Evolutionary conservation across 495 filamentous ascomycete genomes (phyloP).

Genomic region (Pyrenula aspistea): DNA sequence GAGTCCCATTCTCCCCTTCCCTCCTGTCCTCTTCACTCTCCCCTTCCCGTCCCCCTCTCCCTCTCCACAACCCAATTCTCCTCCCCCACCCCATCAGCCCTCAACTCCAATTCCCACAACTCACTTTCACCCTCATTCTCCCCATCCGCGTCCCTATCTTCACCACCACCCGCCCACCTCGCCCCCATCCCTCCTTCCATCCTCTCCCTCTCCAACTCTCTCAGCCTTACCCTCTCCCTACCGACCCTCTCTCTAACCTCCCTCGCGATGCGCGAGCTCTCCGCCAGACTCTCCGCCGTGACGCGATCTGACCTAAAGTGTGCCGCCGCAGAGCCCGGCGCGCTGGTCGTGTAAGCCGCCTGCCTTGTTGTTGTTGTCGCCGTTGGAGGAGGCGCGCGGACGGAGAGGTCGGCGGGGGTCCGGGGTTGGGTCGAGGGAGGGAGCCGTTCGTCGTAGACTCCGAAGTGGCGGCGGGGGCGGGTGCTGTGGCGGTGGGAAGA

Average conservation of each 20-base stretch:
- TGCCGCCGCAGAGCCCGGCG: not conserved
- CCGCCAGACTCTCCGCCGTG: not conserved
- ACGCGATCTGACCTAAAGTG: not conserved
- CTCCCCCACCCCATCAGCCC: not conserved
- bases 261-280: not conserved
- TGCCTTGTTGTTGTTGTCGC: not conserved
- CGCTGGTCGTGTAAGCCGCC: conserved; percentile 8
- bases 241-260: not conserved
- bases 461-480: conserved; percentile 6
- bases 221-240: conserved; percentile 3
- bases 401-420: conserved; percentile 39
- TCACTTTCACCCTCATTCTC: not conserved
- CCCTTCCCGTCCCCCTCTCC: conserved; percentile 1
- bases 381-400: conserved; percentile 1
- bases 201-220: not conserved
- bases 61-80: not conserved
- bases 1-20: not conserved
- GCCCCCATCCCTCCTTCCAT: conserved; percentile 8
- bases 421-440: conserved; percentile 39
- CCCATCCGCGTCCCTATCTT: conserved; percentile 5
- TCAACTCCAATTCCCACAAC: conserved; percentile 1
- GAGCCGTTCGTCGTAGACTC: conserved; percentile 40
- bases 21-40: not conserved
- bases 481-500: not conserved
- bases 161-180: conserved; percentile 2